Evolutionary conservation across 345 rosid genomes (phyloP).

Genomic region (Ceriops tagal): DNA sequence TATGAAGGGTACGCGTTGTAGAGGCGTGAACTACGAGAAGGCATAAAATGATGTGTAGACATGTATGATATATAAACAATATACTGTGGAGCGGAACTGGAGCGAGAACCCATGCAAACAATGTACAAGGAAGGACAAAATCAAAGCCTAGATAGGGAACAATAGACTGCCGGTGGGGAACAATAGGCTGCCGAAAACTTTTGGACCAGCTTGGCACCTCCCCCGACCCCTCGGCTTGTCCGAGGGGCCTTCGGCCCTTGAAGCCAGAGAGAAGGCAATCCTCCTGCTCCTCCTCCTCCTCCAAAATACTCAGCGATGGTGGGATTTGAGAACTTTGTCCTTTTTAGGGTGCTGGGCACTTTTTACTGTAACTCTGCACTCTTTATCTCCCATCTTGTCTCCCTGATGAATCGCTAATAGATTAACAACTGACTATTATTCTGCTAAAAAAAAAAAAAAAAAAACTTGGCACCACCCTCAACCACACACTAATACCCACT

Average conservation of each 20-base stretch:
- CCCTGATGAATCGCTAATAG: too few species aligned
- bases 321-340: too few species aligned
- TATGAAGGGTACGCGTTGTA: not conserved
- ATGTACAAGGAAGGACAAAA: conserved; percentile 22
- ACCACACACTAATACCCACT: not conserved
- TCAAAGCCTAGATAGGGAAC: not conserved
- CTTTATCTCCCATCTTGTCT: too few species aligned
- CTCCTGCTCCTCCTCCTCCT: too few species aligned
- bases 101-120: conserved; percentile 19
- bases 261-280: too few species aligned
- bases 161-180: not conserved
- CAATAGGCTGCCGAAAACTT: not conserved
- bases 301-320: too few species aligned
- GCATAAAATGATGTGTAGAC: not conserved
- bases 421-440: too few species aligned
- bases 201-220: not conserved
- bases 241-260: too few species aligned
- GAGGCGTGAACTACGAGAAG: not conserved
- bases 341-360: too few species aligned
- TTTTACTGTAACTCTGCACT: too few species aligned
- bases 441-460: too few species aligned
- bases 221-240: not conserved
- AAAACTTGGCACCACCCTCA: not conserved
- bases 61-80: not conserved
- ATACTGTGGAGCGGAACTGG: conserved; percentile 20